Evolutionary conservation across 345 rosid species (phyloP).

Genomic region (Eucalyptus dawsonii): DNA sequence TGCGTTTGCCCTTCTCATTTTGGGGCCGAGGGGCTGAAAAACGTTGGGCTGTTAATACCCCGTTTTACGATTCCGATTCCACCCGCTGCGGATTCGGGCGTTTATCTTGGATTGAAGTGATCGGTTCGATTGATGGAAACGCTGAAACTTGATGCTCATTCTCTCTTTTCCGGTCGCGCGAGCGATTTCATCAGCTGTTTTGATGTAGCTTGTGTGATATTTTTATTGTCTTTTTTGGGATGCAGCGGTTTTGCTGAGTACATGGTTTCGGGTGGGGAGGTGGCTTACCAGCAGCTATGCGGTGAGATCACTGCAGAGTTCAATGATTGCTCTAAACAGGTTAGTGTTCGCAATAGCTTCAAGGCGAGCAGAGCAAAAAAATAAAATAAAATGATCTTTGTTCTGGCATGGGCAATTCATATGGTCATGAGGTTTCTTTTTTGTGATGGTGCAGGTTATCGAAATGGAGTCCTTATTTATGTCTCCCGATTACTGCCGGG

Average conservation of each 20-base stretch:
- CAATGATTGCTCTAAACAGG: slow-evolving; percentile 89
- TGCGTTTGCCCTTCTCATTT: background rate
- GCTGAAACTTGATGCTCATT: background rate
- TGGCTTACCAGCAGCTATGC: slow-evolving; percentile 74
- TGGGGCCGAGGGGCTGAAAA: background rate
- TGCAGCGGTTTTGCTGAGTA: slow-evolving; percentile 72
- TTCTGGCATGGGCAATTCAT: background rate
- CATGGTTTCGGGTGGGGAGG: slow-evolving; percentile 62
- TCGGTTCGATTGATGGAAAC: background rate
- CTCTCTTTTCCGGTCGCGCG: background rate
- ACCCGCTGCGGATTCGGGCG: background rate
- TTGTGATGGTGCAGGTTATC: slow-evolving; percentile 35
- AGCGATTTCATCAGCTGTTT: background rate
- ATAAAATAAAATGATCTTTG: background rate
- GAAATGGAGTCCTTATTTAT: slow-evolving; percentile 57
- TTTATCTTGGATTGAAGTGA: background rate
- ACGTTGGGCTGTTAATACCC: background rate
- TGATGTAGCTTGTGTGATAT: background rate
- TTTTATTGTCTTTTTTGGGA: background rate
- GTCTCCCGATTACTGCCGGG: slow-evolving; percentile 32
- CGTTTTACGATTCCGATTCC: background rate
- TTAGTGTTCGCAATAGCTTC: background rate
- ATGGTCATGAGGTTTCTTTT: background rate
- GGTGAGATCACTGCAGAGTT: slow-evolving; percentile 67
- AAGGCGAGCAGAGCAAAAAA: too few species aligned